These are phyloP conservation scores for Globisporangium abappressorium DNA, from an alignment of 352 stramenopile genomes.

Conservation along the genomic window DNA sequence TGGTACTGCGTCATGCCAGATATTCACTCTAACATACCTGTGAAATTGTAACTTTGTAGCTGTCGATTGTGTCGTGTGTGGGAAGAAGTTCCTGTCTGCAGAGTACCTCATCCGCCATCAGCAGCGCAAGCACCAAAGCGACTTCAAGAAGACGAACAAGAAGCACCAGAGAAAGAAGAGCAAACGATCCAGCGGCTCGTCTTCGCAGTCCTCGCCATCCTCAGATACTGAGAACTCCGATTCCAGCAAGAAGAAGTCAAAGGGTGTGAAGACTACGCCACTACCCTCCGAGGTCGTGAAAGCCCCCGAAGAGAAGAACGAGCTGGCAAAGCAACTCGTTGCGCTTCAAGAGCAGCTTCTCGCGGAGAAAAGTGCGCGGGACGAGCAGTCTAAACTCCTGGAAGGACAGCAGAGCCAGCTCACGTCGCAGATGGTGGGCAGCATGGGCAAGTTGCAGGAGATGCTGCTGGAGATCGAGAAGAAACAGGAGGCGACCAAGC, in stretches of 20 bases:
- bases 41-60: constrained; percentile 17
- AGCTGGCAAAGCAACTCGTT: constrained; percentile 52
- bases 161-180: constrained; percentile 18
- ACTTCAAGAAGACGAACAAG: constrained; percentile 18
- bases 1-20: background rate
- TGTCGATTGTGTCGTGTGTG: constrained; percentile 59
- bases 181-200: constrained; percentile 5
- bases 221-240: background rate
- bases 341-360: constrained; percentile 54
- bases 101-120: constrained; percentile 77
- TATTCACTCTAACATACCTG: background rate
- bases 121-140: constrained; percentile 45
- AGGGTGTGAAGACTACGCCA: constrained; percentile 6
- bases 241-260: background rate
- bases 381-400: constrained; percentile 37
- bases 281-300: constrained; percentile 41
- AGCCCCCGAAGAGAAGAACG: constrained; percentile 53
- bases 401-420: constrained; percentile 57
- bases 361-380: constrained; percentile 44
- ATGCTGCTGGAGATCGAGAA: constrained; percentile 62
- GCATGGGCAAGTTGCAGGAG: constrained; percentile 60
- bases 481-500: constrained; percentile 57
- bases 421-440: constrained; percentile 39
- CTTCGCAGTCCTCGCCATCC: constrained; percentile 11
- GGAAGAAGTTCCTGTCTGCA: constrained; percentile 71